Conservation (phyloP, 371 early-diverging fungal species). For the Mortierella sp. region DNA sequence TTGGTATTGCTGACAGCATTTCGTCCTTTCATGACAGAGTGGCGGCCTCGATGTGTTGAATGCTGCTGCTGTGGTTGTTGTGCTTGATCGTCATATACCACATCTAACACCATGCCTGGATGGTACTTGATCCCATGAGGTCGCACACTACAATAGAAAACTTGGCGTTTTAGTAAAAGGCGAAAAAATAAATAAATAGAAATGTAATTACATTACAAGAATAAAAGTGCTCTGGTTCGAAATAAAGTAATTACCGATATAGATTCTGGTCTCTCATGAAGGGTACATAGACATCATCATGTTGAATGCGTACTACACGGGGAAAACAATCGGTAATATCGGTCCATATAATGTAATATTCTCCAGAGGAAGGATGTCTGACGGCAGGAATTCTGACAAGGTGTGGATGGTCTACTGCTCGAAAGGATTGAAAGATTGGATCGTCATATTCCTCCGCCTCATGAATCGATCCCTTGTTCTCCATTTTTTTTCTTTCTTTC, state of each 20-base stretch:
- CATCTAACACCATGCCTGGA: slow-evolving; percentile 29
- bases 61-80: background rate
- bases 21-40: background rate
- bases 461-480: background rate
- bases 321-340: slow-evolving; percentile 41
- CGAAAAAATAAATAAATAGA: background rate
- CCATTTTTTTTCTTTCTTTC: background rate
- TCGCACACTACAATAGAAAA: slow-evolving; percentile 24
- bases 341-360: slow-evolving; percentile 33
- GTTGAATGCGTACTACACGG: slow-evolving; percentile 23
- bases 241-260: slow-evolving; percentile 19
- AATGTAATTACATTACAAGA: too few relatives aligned
- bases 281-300: slow-evolving; percentile 33
- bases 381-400: slow-evolving; percentile 20
- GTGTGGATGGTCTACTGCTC: background rate
- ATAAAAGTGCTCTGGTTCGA: too few relatives aligned
- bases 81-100: slow-evolving; percentile 18
- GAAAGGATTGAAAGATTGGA: slow-evolving; percentile 15
- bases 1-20: background rate
- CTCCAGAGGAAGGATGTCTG: slow-evolving; percentile 17
- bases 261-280: slow-evolving; percentile 22
- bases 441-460: background rate
- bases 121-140: slow-evolving; percentile 48
- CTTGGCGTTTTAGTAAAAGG: background rate
- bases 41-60: background rate